These are phyloP conservation scores for Neurospora pannonica DNA, from an alignment of 495 filamentous ascomycete genomes.

Conservation along the genomic window DNA sequence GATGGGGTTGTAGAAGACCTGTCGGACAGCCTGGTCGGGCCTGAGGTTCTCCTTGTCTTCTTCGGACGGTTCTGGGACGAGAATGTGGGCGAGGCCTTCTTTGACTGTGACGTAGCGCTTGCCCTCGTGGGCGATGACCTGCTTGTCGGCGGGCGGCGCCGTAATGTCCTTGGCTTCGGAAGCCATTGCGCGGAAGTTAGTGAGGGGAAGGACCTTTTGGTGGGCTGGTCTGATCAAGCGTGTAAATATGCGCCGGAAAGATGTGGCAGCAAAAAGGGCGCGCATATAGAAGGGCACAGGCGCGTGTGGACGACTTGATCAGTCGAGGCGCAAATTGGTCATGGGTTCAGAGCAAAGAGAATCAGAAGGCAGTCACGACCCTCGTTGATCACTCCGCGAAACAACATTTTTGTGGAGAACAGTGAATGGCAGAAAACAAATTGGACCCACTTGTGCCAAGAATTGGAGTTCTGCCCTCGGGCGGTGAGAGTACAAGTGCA, in stretches of 20 bases:
- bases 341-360: background rate
- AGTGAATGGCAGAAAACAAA: background rate
- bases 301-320: background rate
- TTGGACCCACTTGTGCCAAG: background rate
- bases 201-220: background rate
- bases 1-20: slow-evolving; percentile 97
- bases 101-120: slow-evolving; percentile 33
- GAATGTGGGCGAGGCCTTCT: slow-evolving; percentile 37
- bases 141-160: slow-evolving; percentile 20
- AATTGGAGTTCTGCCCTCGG: background rate
- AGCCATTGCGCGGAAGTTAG: slow-evolving; percentile 14
- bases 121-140: slow-evolving; percentile 27
- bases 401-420: background rate
- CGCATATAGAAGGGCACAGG: slow-evolving; percentile 1
- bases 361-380: background rate
- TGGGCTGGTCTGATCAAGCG: background rate
- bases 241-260: slow-evolving; percentile 4
- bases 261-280: slow-evolving; percentile 2
- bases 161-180: slow-evolving; percentile 15
- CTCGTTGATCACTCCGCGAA: background rate
- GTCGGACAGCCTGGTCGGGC: slow-evolving; percentile 45
- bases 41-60: slow-evolving; percentile 16
- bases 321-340: background rate
- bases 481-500: background rate
- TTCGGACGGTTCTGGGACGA: slow-evolving; percentile 29